A percentile compares a stretch with the other conserved stretches of the same genome.
Conservation (phyloP, 371 early-diverging fungal genomes). For the Rhizopus sp. region DNA sequence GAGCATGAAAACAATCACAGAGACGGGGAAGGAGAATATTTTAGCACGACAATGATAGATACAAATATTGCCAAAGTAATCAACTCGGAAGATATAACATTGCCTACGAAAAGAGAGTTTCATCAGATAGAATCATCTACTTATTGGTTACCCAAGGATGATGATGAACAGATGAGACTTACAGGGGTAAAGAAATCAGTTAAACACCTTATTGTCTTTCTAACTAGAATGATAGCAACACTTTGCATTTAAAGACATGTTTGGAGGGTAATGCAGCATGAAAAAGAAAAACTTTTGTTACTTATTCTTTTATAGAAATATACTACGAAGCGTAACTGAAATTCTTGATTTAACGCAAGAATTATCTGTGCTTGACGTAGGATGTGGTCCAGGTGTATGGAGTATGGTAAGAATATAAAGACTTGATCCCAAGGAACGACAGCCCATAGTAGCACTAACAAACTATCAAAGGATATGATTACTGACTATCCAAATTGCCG, state of each 20-base stretch:
- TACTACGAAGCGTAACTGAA: constrained; percentile 5
- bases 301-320: constrained; percentile 3
- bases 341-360: constrained; percentile 9
- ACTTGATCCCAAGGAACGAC: neutral
- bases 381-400: constrained; percentile 26
- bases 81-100: no score
- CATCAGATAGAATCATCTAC: neutral
- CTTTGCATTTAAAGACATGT: constrained; percentile 20
- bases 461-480: constrained; percentile 16
- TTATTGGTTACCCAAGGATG: constrained; percentile 1
- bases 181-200: neutral
- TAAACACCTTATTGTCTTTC: neutral
- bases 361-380: constrained; percentile 18
- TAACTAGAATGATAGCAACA: constrained; percentile 15
- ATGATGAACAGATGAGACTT: neutral
- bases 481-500: constrained; percentile 19
- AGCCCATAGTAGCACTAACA: neutral
- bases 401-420: constrained; percentile 11
- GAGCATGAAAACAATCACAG: no score
- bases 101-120: neutral
- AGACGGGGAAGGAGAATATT: no score
- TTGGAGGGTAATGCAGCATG: constrained; percentile 10
- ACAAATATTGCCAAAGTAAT: no score
- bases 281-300: neutral
- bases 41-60: no score